Evolutionary conservation across 305 asterid genomes (phyloP).

Genomic region (Solanum hybrid): DNA sequence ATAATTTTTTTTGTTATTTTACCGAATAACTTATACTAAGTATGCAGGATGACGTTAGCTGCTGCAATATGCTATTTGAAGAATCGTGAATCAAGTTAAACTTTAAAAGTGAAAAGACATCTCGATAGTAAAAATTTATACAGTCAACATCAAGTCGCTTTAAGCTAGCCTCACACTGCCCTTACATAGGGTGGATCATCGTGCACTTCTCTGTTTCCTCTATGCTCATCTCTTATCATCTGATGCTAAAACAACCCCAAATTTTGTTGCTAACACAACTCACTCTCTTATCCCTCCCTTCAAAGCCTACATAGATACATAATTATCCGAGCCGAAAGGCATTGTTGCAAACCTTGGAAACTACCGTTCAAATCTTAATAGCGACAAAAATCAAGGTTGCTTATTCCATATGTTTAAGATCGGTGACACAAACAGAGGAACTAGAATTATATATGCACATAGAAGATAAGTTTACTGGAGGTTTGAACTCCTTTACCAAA

Average conservation of each 20-base stretch:
- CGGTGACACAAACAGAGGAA: too few relatives aligned
- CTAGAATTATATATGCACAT: too few relatives aligned
- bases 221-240: background rate
- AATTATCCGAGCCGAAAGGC: background rate
- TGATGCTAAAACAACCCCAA: slow-evolving; percentile 10
- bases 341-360: background rate
- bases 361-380: background rate
- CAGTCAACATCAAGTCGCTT: slow-evolving; percentile 10
- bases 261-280: slow-evolving; percentile 1
- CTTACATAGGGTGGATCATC: slow-evolving; percentile 48
- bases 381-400: background rate
- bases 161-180: slow-evolving; percentile 45
- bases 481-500: background rate
- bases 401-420: background rate
- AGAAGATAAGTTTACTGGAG: background rate
- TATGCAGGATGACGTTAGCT: too few relatives aligned
- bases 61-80: too few relatives aligned
- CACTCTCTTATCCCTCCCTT: slow-evolving; percentile 39
- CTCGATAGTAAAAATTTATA: slow-evolving; percentile 32
- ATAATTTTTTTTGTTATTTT: too few relatives aligned
- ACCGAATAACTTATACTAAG: too few relatives aligned
- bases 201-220: slow-evolving; percentile 19
- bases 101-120: too few relatives aligned
- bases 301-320: slow-evolving; percentile 31
- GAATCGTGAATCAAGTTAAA: too few relatives aligned